phyloP scores from a whole-genome alignment of 768 basidiomycete genomes.

The Termitomyces sp. region DNA sequence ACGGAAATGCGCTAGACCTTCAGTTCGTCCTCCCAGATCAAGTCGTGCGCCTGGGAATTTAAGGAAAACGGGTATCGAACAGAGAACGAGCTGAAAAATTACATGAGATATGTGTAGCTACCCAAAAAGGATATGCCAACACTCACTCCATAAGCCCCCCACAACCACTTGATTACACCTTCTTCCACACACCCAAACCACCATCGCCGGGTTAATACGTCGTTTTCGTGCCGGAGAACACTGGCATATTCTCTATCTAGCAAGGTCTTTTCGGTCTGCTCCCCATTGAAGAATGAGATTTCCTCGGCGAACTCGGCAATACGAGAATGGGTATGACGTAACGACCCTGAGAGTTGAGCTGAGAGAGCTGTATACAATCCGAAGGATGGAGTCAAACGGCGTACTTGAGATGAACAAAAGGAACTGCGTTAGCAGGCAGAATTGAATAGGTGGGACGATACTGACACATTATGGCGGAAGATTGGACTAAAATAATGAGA shows the following conservation, averaged over 20 bases:
- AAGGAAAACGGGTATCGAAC: conserved; percentile 92
- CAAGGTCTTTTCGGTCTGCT: conserved; percentile 85
- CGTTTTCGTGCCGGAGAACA: conserved; percentile 80
- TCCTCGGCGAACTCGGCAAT: conserved; percentile 87
- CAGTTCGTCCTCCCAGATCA: conserved; percentile 85
- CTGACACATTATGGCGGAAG: conserved; percentile 76
- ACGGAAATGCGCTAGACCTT: conserved; percentile 44
- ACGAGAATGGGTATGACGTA: conserved; percentile 90
- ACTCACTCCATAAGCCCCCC: conserved; percentile 86
- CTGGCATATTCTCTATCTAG: conserved; percentile 86
- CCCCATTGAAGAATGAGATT: conserved; percentile 83
- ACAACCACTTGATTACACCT: conserved; percentile 93
- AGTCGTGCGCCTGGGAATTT: conserved; percentile 65
- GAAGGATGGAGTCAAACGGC: conserved; percentile 85
- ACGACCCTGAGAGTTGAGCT: conserved; percentile 80
- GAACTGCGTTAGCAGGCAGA: background rate
- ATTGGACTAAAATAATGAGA: conserved; percentile 79
- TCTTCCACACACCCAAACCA: conserved; percentile 93
- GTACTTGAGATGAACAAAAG: conserved; percentile 43
- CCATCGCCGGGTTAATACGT: conserved; percentile 73
- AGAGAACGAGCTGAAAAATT: conserved; percentile 60
- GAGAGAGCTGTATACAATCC: conserved; percentile 87
- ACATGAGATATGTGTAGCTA: conserved; percentile 1
- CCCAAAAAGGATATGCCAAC: background rate
- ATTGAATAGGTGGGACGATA: conserved; percentile 9